Evolutionary conservation across 768 basidiomycete genomes (phyloP), one percentile per base, ranked within the genome.

Genomic region (Suillus hirtellus): DNA sequence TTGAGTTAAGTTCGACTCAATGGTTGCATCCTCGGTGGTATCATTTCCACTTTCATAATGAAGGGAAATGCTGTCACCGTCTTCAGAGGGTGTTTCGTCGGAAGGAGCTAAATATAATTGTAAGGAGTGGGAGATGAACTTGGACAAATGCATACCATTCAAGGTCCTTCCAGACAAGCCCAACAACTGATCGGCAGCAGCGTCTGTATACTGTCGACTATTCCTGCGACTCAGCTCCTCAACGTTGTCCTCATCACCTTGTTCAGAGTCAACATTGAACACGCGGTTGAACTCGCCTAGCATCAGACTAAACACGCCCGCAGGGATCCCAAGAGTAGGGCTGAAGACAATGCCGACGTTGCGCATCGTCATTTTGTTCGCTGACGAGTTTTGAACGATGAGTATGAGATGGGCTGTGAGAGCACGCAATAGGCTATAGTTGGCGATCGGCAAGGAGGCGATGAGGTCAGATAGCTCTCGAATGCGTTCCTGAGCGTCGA

Each of bases 331-430:
- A 14, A 99, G 81, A 0, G 97, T 99, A 2, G 97, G 97, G 67
- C 95, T 96, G 78, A 99, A 98, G 27, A 99, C 96, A 64, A 99
- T 99, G 19, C 96, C 96, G 34, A 99, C 94, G 73, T 99, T 99
- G 53, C 96, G 88, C 86, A 99, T 89, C 47, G 92, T 96, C 97
- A 99, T 99, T 81, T 96, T 99, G 86, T 97, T 97, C 63, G 90
- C 78, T 49, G 83, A 70, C 19, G 95, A 86, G 72, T 99, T 95
- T 75, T 94, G 90, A 52, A 99, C 95, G 69, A 99, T 92, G 50
- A 95, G 82, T 68, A 98, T 97, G 65, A 99, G 82, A 76, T 99
- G 96, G 31, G 96, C 94, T 2, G 90, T 96, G 62, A 99, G 82
- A 17, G 96, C 96, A 43, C 96, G 91, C 63, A 99, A 86, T 21